Evolutionary conservation across 768 basidiomycete genomes (phyloP).

Genomic region (Tephrocybe sp.): DNA sequence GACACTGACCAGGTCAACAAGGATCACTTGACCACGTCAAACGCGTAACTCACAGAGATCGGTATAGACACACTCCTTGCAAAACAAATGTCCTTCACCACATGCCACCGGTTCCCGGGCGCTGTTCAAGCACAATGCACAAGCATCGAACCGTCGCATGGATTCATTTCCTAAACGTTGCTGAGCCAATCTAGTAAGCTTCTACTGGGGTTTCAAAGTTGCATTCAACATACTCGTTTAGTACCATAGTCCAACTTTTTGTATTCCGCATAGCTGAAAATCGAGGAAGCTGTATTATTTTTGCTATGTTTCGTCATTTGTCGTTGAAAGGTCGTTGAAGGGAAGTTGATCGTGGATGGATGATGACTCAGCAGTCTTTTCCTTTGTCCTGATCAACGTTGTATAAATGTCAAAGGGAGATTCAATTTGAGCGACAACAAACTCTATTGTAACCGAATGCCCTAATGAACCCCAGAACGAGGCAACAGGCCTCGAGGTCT

Average conservation of each 20-base stretch:
- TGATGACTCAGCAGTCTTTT: slow-evolving; percentile 5
- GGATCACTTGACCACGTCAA: not conserved
- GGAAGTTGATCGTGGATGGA: not conserved
- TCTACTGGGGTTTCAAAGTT: too few species aligned
- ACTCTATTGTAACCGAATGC: not conserved
- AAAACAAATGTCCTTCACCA: slow-evolving; percentile 87
- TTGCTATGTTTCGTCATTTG: slow-evolving; percentile 87
- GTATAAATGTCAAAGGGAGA: not conserved
- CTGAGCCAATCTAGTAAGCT: slow-evolving; percentile 26
- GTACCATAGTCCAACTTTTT: slow-evolving; percentile 86
- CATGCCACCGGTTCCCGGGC: slow-evolving; percentile 87
- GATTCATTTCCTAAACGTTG: slow-evolving; percentile 89
- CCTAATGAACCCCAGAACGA: slow-evolving; percentile 9
- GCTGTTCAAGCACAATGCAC: slow-evolving; percentile 81
- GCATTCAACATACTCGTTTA: slow-evolving; percentile 50
- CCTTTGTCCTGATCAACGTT: not conserved
- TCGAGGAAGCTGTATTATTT: slow-evolving; percentile 87
- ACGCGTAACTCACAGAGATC: slow-evolving; percentile 63
- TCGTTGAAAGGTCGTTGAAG: not conserved
- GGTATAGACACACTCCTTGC: slow-evolving; percentile 90
- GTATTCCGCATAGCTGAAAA: slow-evolving; percentile 89
- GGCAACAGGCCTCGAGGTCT: slow-evolving; percentile 2
- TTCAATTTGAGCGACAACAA: not conserved
- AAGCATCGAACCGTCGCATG: slow-evolving; percentile 90
- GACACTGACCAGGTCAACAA: slow-evolving; percentile 47